Percentiles rank a stretch among this genome's conserved stretches.
Evolutionary conservation across 2,329 filamentous ascomycete genomes (phyloP).

Genomic region (Pestalotiopsis fici): DNA sequence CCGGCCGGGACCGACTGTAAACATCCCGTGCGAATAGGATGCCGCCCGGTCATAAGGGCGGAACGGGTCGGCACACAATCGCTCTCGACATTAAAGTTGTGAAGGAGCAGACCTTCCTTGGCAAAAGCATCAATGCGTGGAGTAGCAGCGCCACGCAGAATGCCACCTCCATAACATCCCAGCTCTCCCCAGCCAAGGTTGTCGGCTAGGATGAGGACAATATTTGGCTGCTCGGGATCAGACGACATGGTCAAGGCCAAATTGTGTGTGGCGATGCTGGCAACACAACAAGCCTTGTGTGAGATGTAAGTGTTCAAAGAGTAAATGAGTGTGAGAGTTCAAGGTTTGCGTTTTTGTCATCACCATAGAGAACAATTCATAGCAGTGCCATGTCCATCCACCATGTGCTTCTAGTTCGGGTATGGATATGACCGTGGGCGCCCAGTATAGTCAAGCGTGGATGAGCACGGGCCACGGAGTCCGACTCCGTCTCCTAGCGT

Average conservation of each 20-base stretch:
- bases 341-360: background rate
- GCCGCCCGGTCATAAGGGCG: conserved; percentile 34
- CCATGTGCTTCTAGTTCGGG: too few species aligned
- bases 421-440: background rate
- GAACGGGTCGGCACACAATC: conserved; percentile 35
- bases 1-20: conserved; percentile 33
- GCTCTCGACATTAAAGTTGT: conserved; percentile 39
- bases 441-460: background rate
- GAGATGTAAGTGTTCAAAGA: too few species aligned
- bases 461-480: background rate
- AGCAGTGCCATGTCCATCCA: background rate
- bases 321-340: background rate
- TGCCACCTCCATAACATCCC: conserved; percentile 33
- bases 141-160: conserved; percentile 32
- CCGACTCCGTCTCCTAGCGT: background rate
- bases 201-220: conserved; percentile 35
- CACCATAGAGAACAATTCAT: background rate
- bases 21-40: conserved; percentile 35
- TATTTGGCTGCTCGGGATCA: conserved; percentile 25
- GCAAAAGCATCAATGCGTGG: conserved; percentile 33
- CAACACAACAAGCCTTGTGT: too few species aligned
- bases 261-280: background rate
- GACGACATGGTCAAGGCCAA: conserved; percentile 17
- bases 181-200: conserved; percentile 38
- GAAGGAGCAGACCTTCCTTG: conserved; percentile 30